Percentiles rank a stretch among this genome's conserved stretches.
These are phyloP conservation scores for Boletus reticulatus DNA, from an alignment of 768 basidiomycete species.

Conservation along the genomic window DNA sequence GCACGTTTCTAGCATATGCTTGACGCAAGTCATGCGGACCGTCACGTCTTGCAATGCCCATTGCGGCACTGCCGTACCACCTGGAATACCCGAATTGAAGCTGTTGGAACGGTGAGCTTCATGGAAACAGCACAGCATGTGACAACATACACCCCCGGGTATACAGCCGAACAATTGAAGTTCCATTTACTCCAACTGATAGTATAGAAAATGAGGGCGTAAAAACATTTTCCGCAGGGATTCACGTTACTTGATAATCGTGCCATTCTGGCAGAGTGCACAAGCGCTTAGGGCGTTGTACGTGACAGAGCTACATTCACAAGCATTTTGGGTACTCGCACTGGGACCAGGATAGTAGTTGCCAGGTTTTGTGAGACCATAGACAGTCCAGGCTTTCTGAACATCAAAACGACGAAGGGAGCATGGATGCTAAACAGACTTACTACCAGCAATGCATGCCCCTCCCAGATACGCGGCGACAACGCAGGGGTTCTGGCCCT, in stretches of 20 bases:
- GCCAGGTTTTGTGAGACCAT: slow-evolving; percentile 31
- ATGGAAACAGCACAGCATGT: not conserved
- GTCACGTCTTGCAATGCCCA: slow-evolving; percentile 64
- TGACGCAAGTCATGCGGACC: slow-evolving; percentile 28
- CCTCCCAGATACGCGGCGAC: slow-evolving; percentile 43
- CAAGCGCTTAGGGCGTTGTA: slow-evolving; percentile 59
- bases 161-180: slow-evolving; percentile 43
- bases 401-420: slow-evolving; percentile 5
- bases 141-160: slow-evolving; percentile 21
- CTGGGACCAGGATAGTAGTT: slow-evolving; percentile 35
- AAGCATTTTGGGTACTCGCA: slow-evolving; percentile 26
- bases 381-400: slow-evolving; percentile 37
- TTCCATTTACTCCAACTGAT: slow-evolving; percentile 53
- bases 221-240: not conserved
- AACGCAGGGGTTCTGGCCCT: slow-evolving; percentile 45
- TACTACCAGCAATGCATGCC: slow-evolving; percentile 42
- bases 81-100: slow-evolving; percentile 45
- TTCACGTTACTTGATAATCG: slow-evolving; percentile 33
- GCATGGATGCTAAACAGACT: slow-evolving; percentile 13
- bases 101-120: slow-evolving; percentile 24
- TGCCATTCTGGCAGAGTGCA: slow-evolving; percentile 49
- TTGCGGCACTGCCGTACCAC: slow-evolving; percentile 47
- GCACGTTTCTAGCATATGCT: not conserved
- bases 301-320: slow-evolving; percentile 54
- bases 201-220: not conserved